Evolutionary conservation across 176 grass and related monocot genomes (phyloP).

Genomic region (Musa troglodytarum): DNA sequence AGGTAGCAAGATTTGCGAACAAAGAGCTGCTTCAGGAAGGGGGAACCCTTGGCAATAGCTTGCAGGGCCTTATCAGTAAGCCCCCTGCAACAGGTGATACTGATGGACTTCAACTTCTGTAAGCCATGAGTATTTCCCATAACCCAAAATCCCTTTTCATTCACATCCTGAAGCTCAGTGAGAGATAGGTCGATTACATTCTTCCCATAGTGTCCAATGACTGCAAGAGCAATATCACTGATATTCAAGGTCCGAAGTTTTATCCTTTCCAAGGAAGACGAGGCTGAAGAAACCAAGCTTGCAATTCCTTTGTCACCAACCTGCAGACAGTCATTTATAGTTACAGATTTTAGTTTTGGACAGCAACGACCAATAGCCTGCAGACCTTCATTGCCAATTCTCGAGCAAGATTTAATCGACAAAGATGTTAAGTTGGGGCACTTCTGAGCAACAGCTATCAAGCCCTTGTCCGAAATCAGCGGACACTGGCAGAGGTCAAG

Average conservation of each 20-base stretch:
- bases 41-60: conserved; percentile 68
- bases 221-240: conserved; percentile 64
- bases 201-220: conserved; percentile 80
- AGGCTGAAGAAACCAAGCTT: conserved; percentile 43
- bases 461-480: conserved; percentile 73
- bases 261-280: conserved; percentile 51
- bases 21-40: conserved; percentile 52
- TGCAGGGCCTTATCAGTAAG: conserved; percentile 60
- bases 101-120: conserved; percentile 66
- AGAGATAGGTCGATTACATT: conserved; percentile 53
- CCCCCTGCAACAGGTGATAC: conserved; percentile 55
- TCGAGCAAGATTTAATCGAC: conserved; percentile 46
- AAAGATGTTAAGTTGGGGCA: conserved; percentile 55
- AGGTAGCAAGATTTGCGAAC: conserved; percentile 65
- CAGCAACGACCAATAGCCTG: conserved; percentile 50
- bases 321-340: conserved; percentile 56
- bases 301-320: conserved; percentile 76
- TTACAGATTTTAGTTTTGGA: conserved; percentile 48
- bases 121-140: conserved; percentile 90
- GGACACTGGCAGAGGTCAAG: conserved; percentile 67
- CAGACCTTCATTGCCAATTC: conserved; percentile 57
- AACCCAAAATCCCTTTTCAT: conserved; percentile 94
- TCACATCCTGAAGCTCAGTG: conserved; percentile 39
- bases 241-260: conserved; percentile 70
- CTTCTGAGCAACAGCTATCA: conserved; percentile 35